Percentiles rank a stretch among this genome's conserved stretches.
Evolutionary conservation across 192 early-diverging fungal species (phyloP).

Genomic region (Dissophora ornata): DNA sequence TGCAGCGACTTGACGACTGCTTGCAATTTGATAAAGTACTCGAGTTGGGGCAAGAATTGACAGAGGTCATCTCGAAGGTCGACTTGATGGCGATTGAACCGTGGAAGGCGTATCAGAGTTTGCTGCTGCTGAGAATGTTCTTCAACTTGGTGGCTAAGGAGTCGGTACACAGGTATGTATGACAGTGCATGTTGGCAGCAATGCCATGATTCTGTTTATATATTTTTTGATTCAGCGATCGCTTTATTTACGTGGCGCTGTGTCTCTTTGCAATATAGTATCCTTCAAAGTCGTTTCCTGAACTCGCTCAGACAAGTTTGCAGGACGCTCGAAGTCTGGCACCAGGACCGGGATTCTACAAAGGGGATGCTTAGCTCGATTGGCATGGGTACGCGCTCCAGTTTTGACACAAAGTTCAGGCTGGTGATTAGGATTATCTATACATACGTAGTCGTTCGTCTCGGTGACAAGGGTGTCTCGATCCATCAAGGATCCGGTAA

Average conservation of each 20-base stretch:
- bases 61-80: constrained; percentile 42
- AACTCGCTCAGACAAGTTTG: constrained; percentile 43
- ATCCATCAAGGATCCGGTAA: constrained; percentile 21
- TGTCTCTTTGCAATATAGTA: constrained; percentile 1
- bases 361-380: constrained; percentile 41
- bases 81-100: constrained; percentile 33
- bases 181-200: too few species aligned
- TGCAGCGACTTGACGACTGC: constrained; percentile 33
- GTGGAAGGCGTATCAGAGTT: constrained; percentile 45
- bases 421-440: constrained; percentile 43
- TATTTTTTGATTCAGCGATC: not conserved
- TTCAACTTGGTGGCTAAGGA: constrained; percentile 47
- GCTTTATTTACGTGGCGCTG: not conserved
- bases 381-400: constrained; percentile 42
- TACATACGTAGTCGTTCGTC: constrained; percentile 37
- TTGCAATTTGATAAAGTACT: constrained; percentile 45
- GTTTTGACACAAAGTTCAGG: constrained; percentile 36
- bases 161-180: constrained; percentile 38
- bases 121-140: constrained; percentile 45
- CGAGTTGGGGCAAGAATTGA: constrained; percentile 36
- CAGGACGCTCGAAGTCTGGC: constrained; percentile 33
- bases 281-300: constrained; percentile 44
- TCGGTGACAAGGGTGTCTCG: constrained; percentile 38
- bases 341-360: constrained; percentile 35
- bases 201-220: not conserved